Evolutionary conservation across 2,329 filamentous ascomycete species (phyloP).

Genomic region (Alternaria triticina): DNA sequence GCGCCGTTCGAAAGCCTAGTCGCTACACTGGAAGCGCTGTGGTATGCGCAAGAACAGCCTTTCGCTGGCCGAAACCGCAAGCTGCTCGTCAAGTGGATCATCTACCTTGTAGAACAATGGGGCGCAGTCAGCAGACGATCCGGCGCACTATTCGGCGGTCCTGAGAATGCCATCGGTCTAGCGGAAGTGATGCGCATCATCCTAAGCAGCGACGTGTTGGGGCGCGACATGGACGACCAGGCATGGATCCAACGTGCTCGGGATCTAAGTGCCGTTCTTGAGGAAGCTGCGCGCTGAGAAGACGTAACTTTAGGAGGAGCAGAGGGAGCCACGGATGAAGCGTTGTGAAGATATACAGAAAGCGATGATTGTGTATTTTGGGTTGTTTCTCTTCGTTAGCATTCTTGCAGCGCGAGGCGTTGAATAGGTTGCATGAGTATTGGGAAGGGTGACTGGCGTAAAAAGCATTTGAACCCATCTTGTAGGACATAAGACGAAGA

Average conservation of each 20-base stretch:
- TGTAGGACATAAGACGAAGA: slow-evolving; percentile 15
- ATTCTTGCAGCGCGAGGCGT: slow-evolving; percentile 40
- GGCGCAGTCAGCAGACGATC: slow-evolving; percentile 62
- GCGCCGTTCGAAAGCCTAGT: slow-evolving; percentile 68
- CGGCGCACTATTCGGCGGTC: slow-evolving; percentile 64
- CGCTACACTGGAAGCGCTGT: slow-evolving; percentile 68
- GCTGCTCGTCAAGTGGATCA: slow-evolving; percentile 65
- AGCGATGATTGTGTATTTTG: slow-evolving; percentile 19
- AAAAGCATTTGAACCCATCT: slow-evolving; percentile 22
- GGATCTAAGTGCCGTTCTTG: slow-evolving; percentile 33
- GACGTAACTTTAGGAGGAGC: fast-evolving
- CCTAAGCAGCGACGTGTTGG: slow-evolving; percentile 51
- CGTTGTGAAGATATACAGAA: slow-evolving; percentile 4
- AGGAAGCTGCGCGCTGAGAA: slow-evolving; percentile 37
- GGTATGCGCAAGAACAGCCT: slow-evolving; percentile 70
- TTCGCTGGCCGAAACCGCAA: slow-evolving; percentile 64
- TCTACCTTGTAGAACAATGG: slow-evolving; percentile 68
- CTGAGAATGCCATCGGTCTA: slow-evolving; percentile 60
- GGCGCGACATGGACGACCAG: slow-evolving; percentile 43
- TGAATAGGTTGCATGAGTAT: slow-evolving; percentile 32
- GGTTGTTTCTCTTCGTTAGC: slow-evolving; percentile 13
- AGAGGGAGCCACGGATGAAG: neutral
- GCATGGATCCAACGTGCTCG: slow-evolving; percentile 40
- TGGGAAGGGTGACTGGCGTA: slow-evolving; percentile 19
- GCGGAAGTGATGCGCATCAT: slow-evolving; percentile 50